Conservation (phyloP, 164 flowering plant species). For the Kalanchoe fedtschenkoi region DNA sequence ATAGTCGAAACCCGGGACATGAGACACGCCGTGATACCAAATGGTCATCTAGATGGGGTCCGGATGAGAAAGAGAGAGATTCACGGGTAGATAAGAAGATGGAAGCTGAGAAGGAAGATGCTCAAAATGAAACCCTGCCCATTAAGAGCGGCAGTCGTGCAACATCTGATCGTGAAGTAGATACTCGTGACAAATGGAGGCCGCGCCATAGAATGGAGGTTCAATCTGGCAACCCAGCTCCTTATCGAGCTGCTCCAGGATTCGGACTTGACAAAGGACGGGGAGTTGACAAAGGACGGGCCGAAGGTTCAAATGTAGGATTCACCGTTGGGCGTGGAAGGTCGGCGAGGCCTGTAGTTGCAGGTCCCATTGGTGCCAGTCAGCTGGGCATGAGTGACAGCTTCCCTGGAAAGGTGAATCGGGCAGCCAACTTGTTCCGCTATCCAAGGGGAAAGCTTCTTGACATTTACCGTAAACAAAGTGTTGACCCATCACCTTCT, state of each 20-base stretch:
- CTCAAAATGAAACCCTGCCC: constrained; percentile 44
- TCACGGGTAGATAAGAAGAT: constrained; percentile 47
- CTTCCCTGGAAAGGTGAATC: constrained; percentile 31
- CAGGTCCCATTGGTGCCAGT: constrained; percentile 36
- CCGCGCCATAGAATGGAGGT: constrained; percentile 81
- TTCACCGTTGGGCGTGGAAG: constrained; percentile 83
- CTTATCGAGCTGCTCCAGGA: constrained; percentile 83
- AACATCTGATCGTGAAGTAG: constrained; percentile 57
- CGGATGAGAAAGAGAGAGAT: constrained; percentile 87
- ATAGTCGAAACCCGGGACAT: constrained; percentile 41
- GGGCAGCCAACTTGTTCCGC: constrained; percentile 30
- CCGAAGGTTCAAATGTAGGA: constrained; percentile 49
- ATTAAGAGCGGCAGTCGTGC: constrained; percentile 25
- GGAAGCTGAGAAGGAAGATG: constrained; percentile 62
- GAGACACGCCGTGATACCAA: constrained; percentile 76
- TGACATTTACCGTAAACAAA: constrained; percentile 68
- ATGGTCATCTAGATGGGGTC: constrained; percentile 97
- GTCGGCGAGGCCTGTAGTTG: constrained; percentile 33
- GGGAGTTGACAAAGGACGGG: constrained; percentile 30
- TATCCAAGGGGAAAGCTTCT: constrained; percentile 88
- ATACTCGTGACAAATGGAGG: constrained; percentile 95
- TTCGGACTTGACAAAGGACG: constrained; percentile 41
- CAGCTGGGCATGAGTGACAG: constrained; percentile 23
- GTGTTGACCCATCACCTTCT: constrained; percentile 23
- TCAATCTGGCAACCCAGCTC: constrained; percentile 41